Evolutionary conservation across 139 green algal species (phyloP), one percentile per base, ranked within the genome.

Genomic region (Astrephomene gubernaculifera): DNA sequence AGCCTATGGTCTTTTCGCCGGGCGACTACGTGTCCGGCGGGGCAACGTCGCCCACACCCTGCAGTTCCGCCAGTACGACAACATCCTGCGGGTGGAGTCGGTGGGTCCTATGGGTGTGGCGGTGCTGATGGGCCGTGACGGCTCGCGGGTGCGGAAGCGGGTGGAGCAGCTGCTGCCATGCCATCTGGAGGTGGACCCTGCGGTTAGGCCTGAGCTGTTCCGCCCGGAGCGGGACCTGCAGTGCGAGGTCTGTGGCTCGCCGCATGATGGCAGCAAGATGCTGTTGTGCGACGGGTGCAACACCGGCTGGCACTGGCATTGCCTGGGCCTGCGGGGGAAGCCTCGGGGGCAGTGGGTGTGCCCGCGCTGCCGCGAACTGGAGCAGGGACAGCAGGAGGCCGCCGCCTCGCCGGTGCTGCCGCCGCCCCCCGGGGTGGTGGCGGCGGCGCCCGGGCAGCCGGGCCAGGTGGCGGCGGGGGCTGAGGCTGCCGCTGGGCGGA

Each of bases 281-380:
- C 68, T 97, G 79, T 81, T 96, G 60, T 97, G 93, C 80, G 94
- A 95, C 71, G 83, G 81, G 35, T 97, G 94, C 87, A 87, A 95
- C 72, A 49, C 53, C 39, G 92, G 91, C 36, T 93, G 87, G 70
- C 93, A 96, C 79, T 87, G 81, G 38, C 81, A 85, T 44, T 96
- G 93, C 88, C 61, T 95, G 38, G 25, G 54, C 7, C 93, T 90
- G n/a, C 87, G 78, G 22, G n/a, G 22, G 10, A 44, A 81, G 27
- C n/a, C n/a, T n/a, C n/a, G n/a, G n/a, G 92, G 93, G 10, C 78
- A 92, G 61, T 97, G 94, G 94, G 91, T 91, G 53, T 97, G 94
- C 87, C 74, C 72, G 2, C 39, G 9, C 25, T 90, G 86, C 41
- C 52, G 67, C 4, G 57, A 60, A 14, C n/a, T 43, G n/a, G 31